Base-by-base conservation (phyloP, 108 stramenopile genomes). In the Phaeodactylum tricornutum region DNA sequence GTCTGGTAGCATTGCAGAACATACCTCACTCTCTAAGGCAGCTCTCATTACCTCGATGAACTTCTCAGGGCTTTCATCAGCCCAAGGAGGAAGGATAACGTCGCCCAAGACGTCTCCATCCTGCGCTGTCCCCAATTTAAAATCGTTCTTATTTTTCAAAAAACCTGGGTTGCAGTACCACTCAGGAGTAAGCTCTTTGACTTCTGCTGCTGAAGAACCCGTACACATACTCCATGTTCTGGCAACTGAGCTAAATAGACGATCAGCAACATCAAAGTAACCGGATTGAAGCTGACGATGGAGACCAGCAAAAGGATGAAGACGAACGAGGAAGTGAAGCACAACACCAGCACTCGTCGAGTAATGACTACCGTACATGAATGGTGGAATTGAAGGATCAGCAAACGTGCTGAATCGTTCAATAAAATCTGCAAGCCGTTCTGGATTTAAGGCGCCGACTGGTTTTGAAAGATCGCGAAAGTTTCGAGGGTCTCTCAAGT, bases 351-450 rank as follows among this genome's bases (percentile, higher is more conserved):
- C 96, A 48, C 87, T 88, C 6, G 97, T 99, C 6, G 84, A 87
- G 62, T 99, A 98, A 45, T 98, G 97, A 29, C 81, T 82, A 4
- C 98, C 98, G 59, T 98, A 99, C 94, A 97, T 91, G 49, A 97
- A 97, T 8, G 95, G 83, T 24, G 98, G 96, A 38, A 96, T 96
- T 4, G 76, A 64, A 21, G 86, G 84, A 58, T 94, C 92, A 19
- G 83, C 89, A 59, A 97, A 94, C 16, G 89, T 86, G 28, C 87
- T 68, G 69, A 88, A 94, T 9, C 98, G 71, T 30, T 94, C 92
- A 30, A 86, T 56, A 44, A 97, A 94, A 35, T 96, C 94, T 25
- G 72, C 59, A 30, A 98, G 62, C 17, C 97, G 81, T 62, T 73
- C 64, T 20, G 87, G 82, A 66, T 96, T 95, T 29, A 96, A 57